Conservation (phyloP, 2,329 filamentous ascomycete species). For the Pochonia chlamydosporia region DNA sequence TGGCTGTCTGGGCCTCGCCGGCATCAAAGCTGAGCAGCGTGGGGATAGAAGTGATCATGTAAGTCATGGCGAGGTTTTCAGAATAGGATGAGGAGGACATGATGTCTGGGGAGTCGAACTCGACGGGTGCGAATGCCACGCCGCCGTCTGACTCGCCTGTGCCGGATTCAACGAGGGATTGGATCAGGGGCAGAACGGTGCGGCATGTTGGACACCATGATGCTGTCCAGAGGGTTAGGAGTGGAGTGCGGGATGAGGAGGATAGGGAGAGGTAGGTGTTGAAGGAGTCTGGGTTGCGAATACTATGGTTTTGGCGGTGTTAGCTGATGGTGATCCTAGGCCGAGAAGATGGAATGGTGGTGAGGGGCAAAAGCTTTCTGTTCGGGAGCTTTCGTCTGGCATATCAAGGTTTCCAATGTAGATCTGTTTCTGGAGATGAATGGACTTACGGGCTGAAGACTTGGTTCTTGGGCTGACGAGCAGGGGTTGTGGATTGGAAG, state of each 20-base stretch:
- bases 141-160: conserved; percentile 51
- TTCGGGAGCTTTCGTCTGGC: too few relatives aligned
- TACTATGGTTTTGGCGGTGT: conserved; percentile 28
- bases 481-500: conserved; percentile 9
- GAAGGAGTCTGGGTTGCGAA: conserved; percentile 49
- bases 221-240: conserved; percentile 57
- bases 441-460: conserved; percentile 13
- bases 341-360: too few relatives aligned
- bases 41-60: conserved; percentile 54
- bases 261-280: conserved; percentile 50
- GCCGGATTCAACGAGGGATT: conserved; percentile 41
- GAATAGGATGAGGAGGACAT: conserved; percentile 29
- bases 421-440: not conserved
- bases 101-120: conserved; percentile 53
- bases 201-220: conserved; percentile 52
- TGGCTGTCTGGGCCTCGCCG: conserved; percentile 43
- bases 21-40: conserved; percentile 53
- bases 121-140: conserved; percentile 46
- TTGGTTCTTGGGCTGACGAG: conserved; percentile 14
- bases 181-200: conserved; percentile 42
- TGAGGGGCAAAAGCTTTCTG: too few relatives aligned
- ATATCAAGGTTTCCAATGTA: too few relatives aligned
- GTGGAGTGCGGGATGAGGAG: conserved; percentile 45
- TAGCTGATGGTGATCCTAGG: not conserved
- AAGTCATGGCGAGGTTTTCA: conserved; percentile 40